These are phyloP conservation scores for Fusarium sp. DNA, from an alignment of 2,329 filamentous ascomycete genomes.

Conservation along the genomic window DNA sequence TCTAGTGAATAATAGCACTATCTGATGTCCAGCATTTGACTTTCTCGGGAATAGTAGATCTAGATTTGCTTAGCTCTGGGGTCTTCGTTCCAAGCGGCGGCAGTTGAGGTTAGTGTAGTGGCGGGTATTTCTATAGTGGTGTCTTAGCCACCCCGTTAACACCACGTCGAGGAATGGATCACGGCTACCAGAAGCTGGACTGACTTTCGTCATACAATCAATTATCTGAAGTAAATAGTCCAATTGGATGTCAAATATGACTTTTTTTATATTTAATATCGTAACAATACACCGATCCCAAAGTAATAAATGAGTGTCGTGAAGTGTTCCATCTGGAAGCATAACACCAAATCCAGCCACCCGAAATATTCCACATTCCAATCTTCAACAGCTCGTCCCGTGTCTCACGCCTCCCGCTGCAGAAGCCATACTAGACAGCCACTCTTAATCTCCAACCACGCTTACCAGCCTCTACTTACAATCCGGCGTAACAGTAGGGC, in stretches of 20 bases:
- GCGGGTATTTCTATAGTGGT: conserved; percentile 1
- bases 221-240: background rate
- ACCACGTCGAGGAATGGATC: background rate
- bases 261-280: background rate
- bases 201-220: background rate
- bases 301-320: background rate
- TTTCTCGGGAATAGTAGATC: background rate
- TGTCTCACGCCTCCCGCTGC: background rate
- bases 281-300: background rate
- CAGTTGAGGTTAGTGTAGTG: conserved; percentile 8
- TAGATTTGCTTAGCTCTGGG: background rate
- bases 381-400: background rate
- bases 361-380: background rate
- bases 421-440: background rate
- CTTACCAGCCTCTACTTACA: conserved; percentile 17
- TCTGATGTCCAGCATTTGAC: background rate
- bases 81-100: conserved; percentile 22
- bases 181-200: background rate
- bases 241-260: background rate
- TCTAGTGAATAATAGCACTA: background rate
- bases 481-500: conserved; percentile 36
- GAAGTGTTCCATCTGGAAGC: background rate
- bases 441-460: background rate
- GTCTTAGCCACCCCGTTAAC: conserved; percentile 20
- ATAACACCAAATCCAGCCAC: background rate